Evolutionary conservation across 768 basidiomycete genomes (phyloP).

Genomic region (Leccinellum luteum): DNA sequence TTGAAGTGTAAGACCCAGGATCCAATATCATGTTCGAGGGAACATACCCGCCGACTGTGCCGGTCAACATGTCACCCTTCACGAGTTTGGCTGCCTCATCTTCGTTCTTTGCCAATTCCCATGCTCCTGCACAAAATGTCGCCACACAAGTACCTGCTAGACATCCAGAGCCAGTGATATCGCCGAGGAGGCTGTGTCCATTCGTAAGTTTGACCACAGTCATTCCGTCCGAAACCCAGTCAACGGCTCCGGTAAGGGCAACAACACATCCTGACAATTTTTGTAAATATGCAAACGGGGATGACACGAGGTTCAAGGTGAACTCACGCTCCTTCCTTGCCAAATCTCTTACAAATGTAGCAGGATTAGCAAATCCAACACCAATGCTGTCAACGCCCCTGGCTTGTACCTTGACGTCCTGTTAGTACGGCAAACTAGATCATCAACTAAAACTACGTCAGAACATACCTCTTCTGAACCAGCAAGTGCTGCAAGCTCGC

Average conservation of each 20-base stretch:
- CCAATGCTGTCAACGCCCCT: slow-evolving; percentile 89
- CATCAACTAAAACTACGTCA: background rate
- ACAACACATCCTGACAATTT: slow-evolving; percentile 64
- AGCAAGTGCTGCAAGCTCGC: slow-evolving; percentile 77
- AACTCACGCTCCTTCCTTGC: slow-evolving; percentile 73
- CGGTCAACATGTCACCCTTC: slow-evolving; percentile 75
- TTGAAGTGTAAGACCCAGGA: slow-evolving; percentile 5
- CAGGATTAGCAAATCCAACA: slow-evolving; percentile 72
- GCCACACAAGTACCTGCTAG: slow-evolving; percentile 77
- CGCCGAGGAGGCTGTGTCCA: slow-evolving; percentile 68
- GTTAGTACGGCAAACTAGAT: background rate
- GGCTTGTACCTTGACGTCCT: slow-evolving; percentile 51
- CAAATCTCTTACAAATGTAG: slow-evolving; percentile 61
- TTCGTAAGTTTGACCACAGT: slow-evolving; percentile 69
- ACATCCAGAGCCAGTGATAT: slow-evolving; percentile 91
- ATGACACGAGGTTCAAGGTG: background rate
- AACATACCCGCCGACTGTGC: slow-evolving; percentile 72
- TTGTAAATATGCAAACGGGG: background rate
- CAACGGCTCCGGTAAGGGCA: slow-evolving; percentile 73
- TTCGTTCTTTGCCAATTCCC: slow-evolving; percentile 29
- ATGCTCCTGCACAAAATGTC: slow-evolving; percentile 74
- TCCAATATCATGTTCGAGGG: background rate
- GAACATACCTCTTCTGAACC: slow-evolving; percentile 66
- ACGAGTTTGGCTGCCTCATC: slow-evolving; percentile 46
- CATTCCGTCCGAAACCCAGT: slow-evolving; percentile 83